Percentiles rank a stretch among this genome's conserved stretches.
Conservation (phyloP, 106 monocot genomes). For the Agapanthus africanus region DNA sequence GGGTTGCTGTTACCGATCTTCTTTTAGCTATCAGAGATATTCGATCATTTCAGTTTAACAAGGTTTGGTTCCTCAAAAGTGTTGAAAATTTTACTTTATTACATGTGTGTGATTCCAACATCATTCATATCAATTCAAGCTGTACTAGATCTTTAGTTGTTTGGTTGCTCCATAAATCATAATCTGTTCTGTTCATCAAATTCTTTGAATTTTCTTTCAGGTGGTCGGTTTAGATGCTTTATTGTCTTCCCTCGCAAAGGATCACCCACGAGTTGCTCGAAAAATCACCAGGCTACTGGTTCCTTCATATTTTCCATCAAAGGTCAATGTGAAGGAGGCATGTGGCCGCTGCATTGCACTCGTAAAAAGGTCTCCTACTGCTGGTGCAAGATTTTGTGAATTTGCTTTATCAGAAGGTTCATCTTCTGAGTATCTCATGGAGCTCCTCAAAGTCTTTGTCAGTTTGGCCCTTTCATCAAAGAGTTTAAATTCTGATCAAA, state of each 20-base stretch:
- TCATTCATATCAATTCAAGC: neutral
- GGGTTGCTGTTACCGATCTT: slow-evolving; percentile 61
- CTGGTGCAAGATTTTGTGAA: slow-evolving; percentile 94
- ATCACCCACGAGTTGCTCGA: slow-evolving; percentile 68
- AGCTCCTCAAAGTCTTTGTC: slow-evolving; percentile 49
- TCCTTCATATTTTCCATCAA: slow-evolving; percentile 90
- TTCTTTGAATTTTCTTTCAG: slow-evolving; percentile 29
- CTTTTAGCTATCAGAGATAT: slow-evolving; percentile 68
- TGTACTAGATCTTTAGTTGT: neutral
- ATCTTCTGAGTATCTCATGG: slow-evolving; percentile 57
- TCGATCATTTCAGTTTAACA: slow-evolving; percentile 63
- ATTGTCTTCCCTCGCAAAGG: slow-evolving; percentile 63
- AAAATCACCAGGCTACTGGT: slow-evolving; percentile 78
- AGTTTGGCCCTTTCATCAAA: slow-evolving; percentile 39
- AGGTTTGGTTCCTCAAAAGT: slow-evolving; percentile 26
- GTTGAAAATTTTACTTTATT: neutral
- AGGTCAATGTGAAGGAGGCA: slow-evolving; percentile 49
- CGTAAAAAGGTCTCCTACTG: slow-evolving; percentile 71
- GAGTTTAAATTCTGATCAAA: slow-evolving; percentile 41
- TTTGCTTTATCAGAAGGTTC: slow-evolving; percentile 77
- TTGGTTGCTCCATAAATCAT: neutral
- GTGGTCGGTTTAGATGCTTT: slow-evolving; percentile 67
- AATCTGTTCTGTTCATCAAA: neutral
- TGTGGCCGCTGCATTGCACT: slow-evolving; percentile 69
- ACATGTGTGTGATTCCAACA: slow-evolving; percentile 2